phyloP scores from a whole-genome alignment of 2,329 filamentous ascomycete species.

The Fusarium sterilihyphosum region DNA sequence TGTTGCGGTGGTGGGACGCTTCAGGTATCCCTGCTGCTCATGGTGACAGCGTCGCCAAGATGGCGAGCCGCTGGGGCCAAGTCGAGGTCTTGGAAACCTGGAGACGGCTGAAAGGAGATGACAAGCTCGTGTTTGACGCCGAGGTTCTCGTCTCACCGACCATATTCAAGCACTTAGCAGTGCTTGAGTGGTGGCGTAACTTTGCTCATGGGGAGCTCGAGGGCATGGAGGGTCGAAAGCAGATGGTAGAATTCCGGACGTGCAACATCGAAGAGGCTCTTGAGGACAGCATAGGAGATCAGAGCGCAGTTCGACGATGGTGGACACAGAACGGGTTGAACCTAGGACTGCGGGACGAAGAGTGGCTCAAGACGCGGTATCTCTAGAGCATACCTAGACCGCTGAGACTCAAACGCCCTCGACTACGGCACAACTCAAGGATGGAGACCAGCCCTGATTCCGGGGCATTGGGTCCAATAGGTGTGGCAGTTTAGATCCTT shows the following conservation, averaged over 20 bases:
- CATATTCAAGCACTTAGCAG: slow-evolving; percentile 83
- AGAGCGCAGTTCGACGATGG: slow-evolving; percentile 81
- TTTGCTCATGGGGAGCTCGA: slow-evolving; percentile 67
- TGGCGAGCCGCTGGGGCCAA: slow-evolving; percentile 86
- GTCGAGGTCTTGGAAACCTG: slow-evolving; percentile 86
- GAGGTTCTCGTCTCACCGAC: slow-evolving; percentile 88
- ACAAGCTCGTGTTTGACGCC: slow-evolving; percentile 77
- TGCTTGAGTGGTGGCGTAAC: slow-evolving; percentile 92
- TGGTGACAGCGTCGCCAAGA: slow-evolving; percentile 82
- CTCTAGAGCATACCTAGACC: slow-evolving; percentile 55
- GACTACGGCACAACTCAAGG: not conserved
- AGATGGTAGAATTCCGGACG: slow-evolving; percentile 90
- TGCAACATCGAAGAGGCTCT: slow-evolving; percentile 96
- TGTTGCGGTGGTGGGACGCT: slow-evolving; percentile 88
- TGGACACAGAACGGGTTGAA: slow-evolving; percentile 89
- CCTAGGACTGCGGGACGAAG: slow-evolving; percentile 81
- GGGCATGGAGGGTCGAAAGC: slow-evolving; percentile 63
- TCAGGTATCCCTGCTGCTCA: slow-evolving; percentile 83
- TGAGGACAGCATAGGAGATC: slow-evolving; percentile 83
- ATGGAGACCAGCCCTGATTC: slow-evolving; percentile 16
- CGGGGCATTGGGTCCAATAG: slow-evolving; percentile 8
- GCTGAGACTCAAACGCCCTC: not conserved
- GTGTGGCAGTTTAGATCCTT: slow-evolving; percentile 1
- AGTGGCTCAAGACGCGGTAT: slow-evolving; percentile 87
- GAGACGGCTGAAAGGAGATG: slow-evolving; percentile 74